Evolutionary conservation across 345 rosid species (phyloP).

Genomic region (Linum lewisii): DNA sequence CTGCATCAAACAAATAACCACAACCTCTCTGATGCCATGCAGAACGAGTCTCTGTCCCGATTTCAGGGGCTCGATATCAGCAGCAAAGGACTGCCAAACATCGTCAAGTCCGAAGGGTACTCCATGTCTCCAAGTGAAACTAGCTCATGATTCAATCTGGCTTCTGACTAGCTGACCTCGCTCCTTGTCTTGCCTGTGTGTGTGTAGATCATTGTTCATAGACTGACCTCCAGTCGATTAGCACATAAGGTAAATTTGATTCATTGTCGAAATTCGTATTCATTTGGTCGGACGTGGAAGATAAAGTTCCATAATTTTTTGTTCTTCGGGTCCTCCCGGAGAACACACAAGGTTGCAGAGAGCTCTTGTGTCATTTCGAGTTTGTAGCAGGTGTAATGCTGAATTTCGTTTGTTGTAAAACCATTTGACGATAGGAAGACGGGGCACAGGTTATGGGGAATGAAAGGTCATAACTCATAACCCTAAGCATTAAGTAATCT

Average conservation of each 20-base stretch:
- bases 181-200: slow-evolving; percentile 15
- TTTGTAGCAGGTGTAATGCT: neutral
- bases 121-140: slow-evolving; percentile 62
- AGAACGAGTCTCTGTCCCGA: slow-evolving; percentile 57
- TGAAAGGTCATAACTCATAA: neutral
- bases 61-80: slow-evolving; percentile 80
- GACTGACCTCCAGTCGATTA: slow-evolving; percentile 16
- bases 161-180: slow-evolving; percentile 22
- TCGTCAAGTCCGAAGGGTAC: slow-evolving; percentile 61
- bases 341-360: neutral
- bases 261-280: slow-evolving; percentile 9
- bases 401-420: too few species aligned
- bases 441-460: neutral
- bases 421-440: neutral
- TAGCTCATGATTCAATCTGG: slow-evolving; percentile 39
- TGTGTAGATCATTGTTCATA: slow-evolving; percentile 20
- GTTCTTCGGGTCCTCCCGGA: slow-evolving; percentile 8
- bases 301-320: slow-evolving; percentile 9
- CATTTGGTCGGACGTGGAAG: slow-evolving; percentile 12
- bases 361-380: neutral
- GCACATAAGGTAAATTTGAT: slow-evolving; percentile 2
- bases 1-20: slow-evolving; percentile 16
- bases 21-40: slow-evolving; percentile 51
- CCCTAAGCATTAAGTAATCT: neutral
- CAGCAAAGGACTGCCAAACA: slow-evolving; percentile 36